phyloP scores from a whole-genome alignment of 2,329 filamentous ascomycete species.

The Magnaporthiopsis rhizophila region DNA sequence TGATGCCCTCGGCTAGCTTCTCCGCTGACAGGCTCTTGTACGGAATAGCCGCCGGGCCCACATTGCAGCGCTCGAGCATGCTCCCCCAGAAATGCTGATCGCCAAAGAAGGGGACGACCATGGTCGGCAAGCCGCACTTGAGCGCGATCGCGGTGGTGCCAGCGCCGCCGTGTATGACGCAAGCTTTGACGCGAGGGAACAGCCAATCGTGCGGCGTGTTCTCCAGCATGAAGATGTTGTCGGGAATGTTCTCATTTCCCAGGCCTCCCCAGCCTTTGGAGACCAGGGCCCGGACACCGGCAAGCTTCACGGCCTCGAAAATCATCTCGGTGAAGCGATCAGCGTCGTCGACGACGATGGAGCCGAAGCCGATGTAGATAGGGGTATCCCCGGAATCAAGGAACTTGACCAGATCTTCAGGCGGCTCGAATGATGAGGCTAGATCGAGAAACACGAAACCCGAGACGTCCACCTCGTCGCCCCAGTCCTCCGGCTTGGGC shows the following conservation, averaged over 20 bases:
- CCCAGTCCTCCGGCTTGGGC: slow-evolving; percentile 62
- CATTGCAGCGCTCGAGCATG: slow-evolving; percentile 56
- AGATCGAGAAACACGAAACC: slow-evolving; percentile 73
- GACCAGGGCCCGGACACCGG: slow-evolving; percentile 63
- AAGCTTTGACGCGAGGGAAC: slow-evolving; percentile 57
- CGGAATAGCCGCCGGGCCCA: slow-evolving; percentile 58
- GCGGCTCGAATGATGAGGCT: slow-evolving; percentile 52
- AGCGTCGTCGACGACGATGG: slow-evolving; percentile 67
- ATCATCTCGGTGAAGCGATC: slow-evolving; percentile 63
- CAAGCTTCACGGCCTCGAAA: slow-evolving; percentile 56
- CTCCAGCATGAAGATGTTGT: slow-evolving; percentile 63
- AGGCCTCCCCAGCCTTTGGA: slow-evolving; percentile 71
- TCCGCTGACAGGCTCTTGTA: slow-evolving; percentile 60
- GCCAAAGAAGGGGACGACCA: slow-evolving; percentile 74
- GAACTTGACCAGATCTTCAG: slow-evolving; percentile 46
- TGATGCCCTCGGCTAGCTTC: slow-evolving; percentile 62
- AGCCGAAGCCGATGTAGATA: slow-evolving; percentile 70
- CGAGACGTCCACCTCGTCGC: slow-evolving; percentile 61
- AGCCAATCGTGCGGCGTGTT: slow-evolving; percentile 74
- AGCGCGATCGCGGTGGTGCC: slow-evolving; percentile 69
- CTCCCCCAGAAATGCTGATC: slow-evolving; percentile 73
- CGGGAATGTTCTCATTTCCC: slow-evolving; percentile 50
- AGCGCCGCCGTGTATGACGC: slow-evolving; percentile 70
- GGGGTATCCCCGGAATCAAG: slow-evolving; percentile 48
- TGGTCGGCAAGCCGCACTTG: slow-evolving; percentile 62